Evolutionary conservation across 2,329 filamentous ascomycete species (phyloP), one percentile per base, ranked within the genome.

Genomic region (Talaromyces marneffei): DNA sequence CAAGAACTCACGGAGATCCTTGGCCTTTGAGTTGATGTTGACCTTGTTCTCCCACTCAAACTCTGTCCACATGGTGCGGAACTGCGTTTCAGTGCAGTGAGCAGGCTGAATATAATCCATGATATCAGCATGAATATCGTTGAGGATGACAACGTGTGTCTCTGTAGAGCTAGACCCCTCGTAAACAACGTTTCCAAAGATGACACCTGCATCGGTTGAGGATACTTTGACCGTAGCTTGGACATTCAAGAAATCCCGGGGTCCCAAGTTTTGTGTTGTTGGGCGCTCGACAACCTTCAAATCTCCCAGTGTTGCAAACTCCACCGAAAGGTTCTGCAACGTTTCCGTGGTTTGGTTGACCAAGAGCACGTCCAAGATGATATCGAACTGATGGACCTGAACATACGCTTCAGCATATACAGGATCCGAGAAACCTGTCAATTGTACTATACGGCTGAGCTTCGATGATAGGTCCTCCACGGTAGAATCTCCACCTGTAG

Each of bases 1-100:
- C 66, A 99, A 80, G 85, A 99, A 99, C 20, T 95, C 91, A 55
- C 93, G 86, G 64, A 99, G 82, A 29, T 86, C 89, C 81, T 93
- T 96, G 67, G 91, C 91, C 82, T 97, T 97, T 66, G 91, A 95
- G 79, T 97, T 97, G 80, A 99, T 97, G 80, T 99, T 99, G 77
- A 99, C 93, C 85, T 99, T 99, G 81, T 99, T 99, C 82, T 99
- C 94, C 94, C 94, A 99, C 75, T 99, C 94, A 68, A 99, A 99
- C 74, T 99, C 94, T 39, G 94, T 99, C 94, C 94, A 99, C 94
- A 99, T 99, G n/a, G 91, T 96, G 63, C 94, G 87, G 87, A 99
- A 99, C 72, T 97, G 92, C 10, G 93, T 97, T 81, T 99, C 94
- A 4, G 91, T 94, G 82, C 94, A 99, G 16, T 92, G 88, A 6